Evolutionary conservation across 805 yeast genomes (phyloP).

Genomic region (Saccharomycopsis guyanensis): DNA sequence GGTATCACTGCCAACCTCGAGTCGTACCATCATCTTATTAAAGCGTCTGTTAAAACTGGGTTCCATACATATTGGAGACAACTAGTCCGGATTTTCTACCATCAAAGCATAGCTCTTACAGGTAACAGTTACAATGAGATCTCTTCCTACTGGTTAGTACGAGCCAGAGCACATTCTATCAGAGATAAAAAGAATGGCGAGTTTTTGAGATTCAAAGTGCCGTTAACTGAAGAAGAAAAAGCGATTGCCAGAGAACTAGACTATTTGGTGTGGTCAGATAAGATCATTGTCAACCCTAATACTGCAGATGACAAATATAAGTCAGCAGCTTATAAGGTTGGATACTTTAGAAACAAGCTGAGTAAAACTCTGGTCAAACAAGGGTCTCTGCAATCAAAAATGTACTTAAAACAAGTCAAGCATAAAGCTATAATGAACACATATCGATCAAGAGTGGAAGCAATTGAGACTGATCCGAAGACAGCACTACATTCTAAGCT

Average conservation of each 20-base stretch:
- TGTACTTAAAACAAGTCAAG: conserved; percentile 6
- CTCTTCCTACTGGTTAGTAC: conserved; percentile 20
- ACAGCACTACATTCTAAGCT: conserved; percentile 3
- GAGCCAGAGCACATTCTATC: conserved; percentile 28
- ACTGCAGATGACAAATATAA: conserved; percentile 2
- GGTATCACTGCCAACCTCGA: conserved; percentile 28
- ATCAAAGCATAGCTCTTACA: conserved; percentile 12
- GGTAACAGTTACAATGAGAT: conserved; percentile 10
- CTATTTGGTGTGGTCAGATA: conserved; percentile 13
- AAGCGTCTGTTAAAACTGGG: conserved; percentile 30
- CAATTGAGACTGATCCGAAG: conserved; percentile 4
- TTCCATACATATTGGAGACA: conserved; percentile 22
- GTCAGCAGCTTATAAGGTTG: neutral
- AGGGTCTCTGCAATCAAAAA: neutral
- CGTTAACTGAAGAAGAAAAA: conserved; percentile 17
- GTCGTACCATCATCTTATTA: conserved; percentile 30
- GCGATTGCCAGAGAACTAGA: conserved; percentile 2
- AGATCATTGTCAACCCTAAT: conserved; percentile 2
- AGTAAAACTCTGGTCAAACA: conserved; percentile 1
- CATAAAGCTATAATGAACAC: conserved; percentile 13
- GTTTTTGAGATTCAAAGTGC: conserved; percentile 16
- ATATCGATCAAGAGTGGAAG: conserved; percentile 12
- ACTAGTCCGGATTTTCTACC: conserved; percentile 20
- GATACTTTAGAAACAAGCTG: neutral
- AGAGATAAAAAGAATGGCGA: conserved; percentile 25